Base-by-base conservation (phyloP, 441 rosid species). In the Adansonia madagascariensis region DNA sequence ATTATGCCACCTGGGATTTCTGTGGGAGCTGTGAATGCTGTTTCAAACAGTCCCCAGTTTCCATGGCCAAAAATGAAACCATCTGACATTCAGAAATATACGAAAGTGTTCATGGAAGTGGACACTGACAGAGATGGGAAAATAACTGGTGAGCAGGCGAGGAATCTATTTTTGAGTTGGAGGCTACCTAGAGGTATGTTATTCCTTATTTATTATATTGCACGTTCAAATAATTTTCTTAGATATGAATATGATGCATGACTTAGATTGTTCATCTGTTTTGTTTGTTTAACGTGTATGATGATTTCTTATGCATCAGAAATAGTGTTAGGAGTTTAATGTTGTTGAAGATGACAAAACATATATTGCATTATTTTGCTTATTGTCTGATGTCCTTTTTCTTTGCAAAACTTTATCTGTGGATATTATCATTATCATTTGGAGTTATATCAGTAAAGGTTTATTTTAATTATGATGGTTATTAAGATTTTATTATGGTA, bases 111-210 rank as follows among this genome's bases (percentile, higher is more conserved):
- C 83, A 84, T 87, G 89, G 94, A 93, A 90, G 97, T 95, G 60
- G 98, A 95, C 83, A 87, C 85, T 10, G 98, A 95, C 78, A 87
- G 94, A 84, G 98, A 95, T 91, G 98, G 98, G 69, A 93, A 86
- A 88, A 91, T 95, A 79, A 92, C 90, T 64, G 98, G 98, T 50
- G 96, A 93, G 85, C 91, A 95, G 89, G 98, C 98, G 46, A 88
- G 91, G 78, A 90, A 93, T 87, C 85, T 95, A 57, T 95, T 95
- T 80, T 86, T 93, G 82, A 95, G 98, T 85, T 93, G 98, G 98
- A 91, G 92, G 86, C 86, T 95, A 75, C 98, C 98, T 60, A 90
- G 98, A 88, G 98, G 98, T 95, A 86, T 80, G 17, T 62, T 31
- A 14, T 39, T 62, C 35, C 44, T 70, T 39, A 46, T 83, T 78